These are phyloP conservation scores for Ilex aquifolium DNA, from an alignment of 257 asterid species.

Conservation along the genomic window DNA sequence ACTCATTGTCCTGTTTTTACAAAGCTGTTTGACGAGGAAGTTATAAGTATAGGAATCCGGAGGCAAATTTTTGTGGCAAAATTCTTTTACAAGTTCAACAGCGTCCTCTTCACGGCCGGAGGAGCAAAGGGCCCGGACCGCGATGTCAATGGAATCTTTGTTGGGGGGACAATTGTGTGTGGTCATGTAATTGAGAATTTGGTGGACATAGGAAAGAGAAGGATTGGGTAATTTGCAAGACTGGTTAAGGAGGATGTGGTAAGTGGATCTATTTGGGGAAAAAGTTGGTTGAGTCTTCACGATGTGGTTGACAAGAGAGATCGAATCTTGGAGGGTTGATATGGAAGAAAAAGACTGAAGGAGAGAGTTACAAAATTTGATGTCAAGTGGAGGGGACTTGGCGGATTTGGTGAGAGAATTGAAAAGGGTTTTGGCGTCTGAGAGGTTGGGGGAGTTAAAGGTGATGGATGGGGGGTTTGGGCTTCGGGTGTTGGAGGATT, in stretches of 20 bases:
- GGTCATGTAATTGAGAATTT: constrained; percentile 66
- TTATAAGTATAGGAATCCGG: constrained; percentile 74
- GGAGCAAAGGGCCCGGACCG: constrained; percentile 74
- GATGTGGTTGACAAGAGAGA: neutral
- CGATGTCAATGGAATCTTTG: constrained; percentile 57
- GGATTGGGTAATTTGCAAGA: constrained; percentile 54
- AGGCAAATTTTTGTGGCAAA: constrained; percentile 39
- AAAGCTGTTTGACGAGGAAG: constrained; percentile 68
- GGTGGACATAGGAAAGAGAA: constrained; percentile 47
- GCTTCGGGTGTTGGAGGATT: neutral
- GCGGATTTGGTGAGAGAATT: neutral
- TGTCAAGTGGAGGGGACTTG: neutral
- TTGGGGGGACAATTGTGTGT: constrained; percentile 59
- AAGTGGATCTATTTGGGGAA: constrained; percentile 67
- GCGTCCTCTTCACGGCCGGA: constrained; percentile 74
- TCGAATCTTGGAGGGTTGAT: neutral
- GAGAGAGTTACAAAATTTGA: neutral
- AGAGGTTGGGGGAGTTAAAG: neutral
- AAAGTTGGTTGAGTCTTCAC: constrained; percentile 50
- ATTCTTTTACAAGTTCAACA: constrained; percentile 64
- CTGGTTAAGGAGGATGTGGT: constrained; percentile 53
- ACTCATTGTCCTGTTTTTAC: constrained; percentile 58
- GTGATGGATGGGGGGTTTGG: neutral
- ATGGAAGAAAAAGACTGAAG: neutral
- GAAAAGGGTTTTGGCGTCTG: neutral